phyloP scores from a whole-genome alignment of 1,284 basidiomycete species.

The Malassezia obtusa region DNA sequence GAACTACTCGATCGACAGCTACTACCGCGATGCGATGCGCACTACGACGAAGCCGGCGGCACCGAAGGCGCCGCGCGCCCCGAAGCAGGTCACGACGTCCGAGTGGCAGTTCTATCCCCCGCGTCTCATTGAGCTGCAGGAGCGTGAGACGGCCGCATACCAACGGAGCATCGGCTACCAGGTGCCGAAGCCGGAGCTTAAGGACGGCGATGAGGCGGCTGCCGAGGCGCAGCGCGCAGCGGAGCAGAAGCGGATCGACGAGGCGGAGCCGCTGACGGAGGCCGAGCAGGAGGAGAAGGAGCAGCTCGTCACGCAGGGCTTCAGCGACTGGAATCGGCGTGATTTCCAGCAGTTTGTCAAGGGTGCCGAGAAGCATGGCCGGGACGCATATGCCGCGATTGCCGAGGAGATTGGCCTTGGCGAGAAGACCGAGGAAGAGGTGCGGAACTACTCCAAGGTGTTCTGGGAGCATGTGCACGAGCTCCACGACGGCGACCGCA shows the following conservation, averaged over 20 bases:
- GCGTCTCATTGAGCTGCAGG: slow-evolving; percentile 70
- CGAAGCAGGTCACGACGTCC: slow-evolving; percentile 80
- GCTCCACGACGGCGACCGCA: slow-evolving; percentile 51
- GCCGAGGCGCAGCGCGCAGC: slow-evolving; percentile 56
- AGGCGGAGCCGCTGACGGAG: slow-evolving; percentile 53
- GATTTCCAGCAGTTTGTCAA: slow-evolving; percentile 87
- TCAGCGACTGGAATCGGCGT: slow-evolving; percentile 56
- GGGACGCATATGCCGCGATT: slow-evolving; percentile 66
- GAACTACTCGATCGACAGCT: slow-evolving; percentile 71
- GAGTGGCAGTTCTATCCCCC: slow-evolving; percentile 97
- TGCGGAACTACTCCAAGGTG: slow-evolving; percentile 68
- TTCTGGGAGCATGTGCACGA: slow-evolving; percentile 87
- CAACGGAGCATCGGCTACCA: slow-evolving; percentile 63
- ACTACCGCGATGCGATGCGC: slow-evolving; percentile 81
- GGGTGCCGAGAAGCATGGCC: slow-evolving; percentile 75
- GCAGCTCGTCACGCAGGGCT: slow-evolving; percentile 29
- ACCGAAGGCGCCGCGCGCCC: slow-evolving; percentile 72
- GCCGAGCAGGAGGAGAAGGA: slow-evolving; percentile 67
- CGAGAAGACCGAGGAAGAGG: slow-evolving; percentile 66
- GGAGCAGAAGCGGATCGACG: slow-evolving; percentile 67
- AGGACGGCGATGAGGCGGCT: slow-evolving; percentile 47
- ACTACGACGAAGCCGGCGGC: slow-evolving; percentile 61
- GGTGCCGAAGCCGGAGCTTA: slow-evolving; percentile 63
- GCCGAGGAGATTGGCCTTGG: slow-evolving; percentile 62
- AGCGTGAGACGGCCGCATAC: slow-evolving; percentile 58